Base-by-base conservation (phyloP, 2,329 filamentous ascomycete genomes). In the Chaetomium sp. region DNA sequence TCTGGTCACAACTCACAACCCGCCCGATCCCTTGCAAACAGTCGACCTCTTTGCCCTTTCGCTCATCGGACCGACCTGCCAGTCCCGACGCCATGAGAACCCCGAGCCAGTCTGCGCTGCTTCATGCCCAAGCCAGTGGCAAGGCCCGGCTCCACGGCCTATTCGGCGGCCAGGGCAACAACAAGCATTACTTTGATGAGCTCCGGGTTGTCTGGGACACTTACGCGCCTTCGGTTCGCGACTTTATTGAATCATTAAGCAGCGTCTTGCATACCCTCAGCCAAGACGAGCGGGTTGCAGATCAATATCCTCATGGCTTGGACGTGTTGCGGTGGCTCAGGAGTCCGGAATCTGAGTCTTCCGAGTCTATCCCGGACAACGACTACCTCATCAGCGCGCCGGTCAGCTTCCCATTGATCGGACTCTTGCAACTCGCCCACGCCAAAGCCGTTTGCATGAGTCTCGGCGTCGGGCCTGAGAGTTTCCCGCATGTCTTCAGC, bases 371-470 rank as follows among this genome's bases (percentile, higher is more conserved):
- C 36, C 49, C 49, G 32, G 49, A 44, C 27, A 33, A 51, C 36
- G 49, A 51, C 49, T 51, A 51, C 32, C 49, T 51, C 27, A 41
- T 51, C 40, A 51, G 49, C 40, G 49, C 49, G n/a, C 49, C 49
- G 2, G 40, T 51, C 40, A 51, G 49, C 33, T 51, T 51, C 12
- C 49, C 49, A 6, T 27, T 51, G 32, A 51, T 51, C 40, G 49
- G 49, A 8, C 19, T 51, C 19, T 11, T 51, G 38, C 49, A 51
- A 12, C 33, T 51, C 19, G 49, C 37, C 32, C 40, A 42, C 27
- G 6, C 38, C 32, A 43, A 51, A 36, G 49, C 38, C 6, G n/a
- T 51, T 44, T 43, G 49, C 40, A 44, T 43, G 27, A 44, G 27
- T 11, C 38, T 51, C 3, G 49, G 40, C 11, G 49, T 42, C 5